A percentile compares a stretch with the other conserved stretches of the same genome.
Evolutionary conservation across 2,329 filamentous ascomycete genomes (phyloP).

Genomic region (Hirsutella minnesotensis): DNA sequence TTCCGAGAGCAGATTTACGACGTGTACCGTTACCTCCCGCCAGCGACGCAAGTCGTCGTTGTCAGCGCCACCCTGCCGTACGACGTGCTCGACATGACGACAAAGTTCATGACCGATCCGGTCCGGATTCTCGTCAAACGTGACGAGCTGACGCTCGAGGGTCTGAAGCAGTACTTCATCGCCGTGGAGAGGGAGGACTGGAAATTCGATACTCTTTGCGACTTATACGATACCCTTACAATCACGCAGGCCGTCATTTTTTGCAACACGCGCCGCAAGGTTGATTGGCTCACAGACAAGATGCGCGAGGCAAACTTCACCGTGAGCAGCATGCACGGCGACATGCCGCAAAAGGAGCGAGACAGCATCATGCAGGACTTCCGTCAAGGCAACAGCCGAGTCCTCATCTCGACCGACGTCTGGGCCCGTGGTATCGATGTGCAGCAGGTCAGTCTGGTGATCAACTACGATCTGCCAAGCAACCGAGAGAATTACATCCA

Average conservation of each 20-base stretch:
- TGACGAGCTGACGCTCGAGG: conserved; percentile 95
- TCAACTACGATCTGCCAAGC: conserved; percentile 96
- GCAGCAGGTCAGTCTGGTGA: conserved; percentile 94
- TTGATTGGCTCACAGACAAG: conserved; percentile 98
- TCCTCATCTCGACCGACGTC: conserved; percentile 94
- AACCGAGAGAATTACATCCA: conserved; percentile 99
- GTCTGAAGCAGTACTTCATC: conserved; percentile 98
- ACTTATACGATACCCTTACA: conserved; percentile 96
- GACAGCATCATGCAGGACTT: conserved; percentile 99
- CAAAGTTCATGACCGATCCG: conserved; percentile 98
- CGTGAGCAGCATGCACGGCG: conserved; percentile 95
- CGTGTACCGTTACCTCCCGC: conserved; percentile 92
- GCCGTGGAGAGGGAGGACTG: conserved; percentile 99
- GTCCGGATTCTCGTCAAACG: conserved; percentile 95
- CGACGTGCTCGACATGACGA: conserved; percentile 97
- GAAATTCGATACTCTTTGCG: conserved; percentile 98
- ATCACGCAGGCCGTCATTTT: conserved; percentile 99
- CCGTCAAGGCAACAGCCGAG: conserved; percentile 87
- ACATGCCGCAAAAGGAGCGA: conserved; percentile 97
- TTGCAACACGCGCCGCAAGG: conserved; percentile 98
- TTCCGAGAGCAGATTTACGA: conserved; percentile 99
- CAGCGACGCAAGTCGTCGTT: conserved; percentile 95
- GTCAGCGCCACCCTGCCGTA: conserved; percentile 94
- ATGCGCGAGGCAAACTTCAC: conserved; percentile 99
- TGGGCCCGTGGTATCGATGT: conserved; percentile 98